Evolutionary conservation across 202 grass and related monocot species (phyloP).

Genomic region (Tripidium arundinaceum): DNA sequence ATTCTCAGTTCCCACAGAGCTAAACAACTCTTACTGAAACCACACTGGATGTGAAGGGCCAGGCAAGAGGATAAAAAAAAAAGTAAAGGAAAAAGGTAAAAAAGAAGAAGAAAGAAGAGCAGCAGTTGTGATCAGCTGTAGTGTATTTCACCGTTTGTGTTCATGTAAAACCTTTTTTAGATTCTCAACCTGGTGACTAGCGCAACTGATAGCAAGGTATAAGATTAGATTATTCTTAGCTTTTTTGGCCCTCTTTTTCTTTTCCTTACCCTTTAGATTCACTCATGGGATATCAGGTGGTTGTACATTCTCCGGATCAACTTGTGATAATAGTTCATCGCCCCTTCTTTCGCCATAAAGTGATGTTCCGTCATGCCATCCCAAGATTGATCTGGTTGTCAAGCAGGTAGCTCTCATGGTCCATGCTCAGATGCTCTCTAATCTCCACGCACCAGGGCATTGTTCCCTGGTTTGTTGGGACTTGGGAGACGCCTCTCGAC

Average conservation of each 20-base stretch:
- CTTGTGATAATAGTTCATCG: constrained; percentile 47
- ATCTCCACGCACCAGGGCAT: neutral
- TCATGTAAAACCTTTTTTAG: constrained; percentile 38
- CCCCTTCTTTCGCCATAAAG: constrained; percentile 5
- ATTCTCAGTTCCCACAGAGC: constrained; percentile 46
- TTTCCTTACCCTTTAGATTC: constrained; percentile 20
- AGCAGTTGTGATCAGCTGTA: constrained; percentile 30
- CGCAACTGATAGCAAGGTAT: constrained; percentile 58
- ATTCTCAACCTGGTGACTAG: constrained; percentile 51
- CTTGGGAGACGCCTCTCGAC: no score
- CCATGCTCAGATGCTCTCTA: neutral
- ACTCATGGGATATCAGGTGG: constrained; percentile 21
- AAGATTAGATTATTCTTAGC: constrained; percentile 63
- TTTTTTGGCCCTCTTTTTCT: neutral
- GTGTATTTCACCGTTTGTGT: constrained; percentile 26
- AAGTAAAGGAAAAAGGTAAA: neutral
- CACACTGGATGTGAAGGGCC: constrained; percentile 8
- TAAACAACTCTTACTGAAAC: constrained; percentile 36
- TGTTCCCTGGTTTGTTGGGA: neutral
- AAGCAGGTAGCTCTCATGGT: constrained; percentile 7
- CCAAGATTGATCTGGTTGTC: neutral
- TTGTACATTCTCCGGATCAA: constrained; percentile 51
- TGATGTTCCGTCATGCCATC: constrained; percentile 2
- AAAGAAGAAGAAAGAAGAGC: constrained; percentile 20
- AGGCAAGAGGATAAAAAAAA: constrained; percentile 24